phyloP scores from a whole-genome alignment of 495 filamentous ascomycete species.

The Rusavskia elegans region DNA sequence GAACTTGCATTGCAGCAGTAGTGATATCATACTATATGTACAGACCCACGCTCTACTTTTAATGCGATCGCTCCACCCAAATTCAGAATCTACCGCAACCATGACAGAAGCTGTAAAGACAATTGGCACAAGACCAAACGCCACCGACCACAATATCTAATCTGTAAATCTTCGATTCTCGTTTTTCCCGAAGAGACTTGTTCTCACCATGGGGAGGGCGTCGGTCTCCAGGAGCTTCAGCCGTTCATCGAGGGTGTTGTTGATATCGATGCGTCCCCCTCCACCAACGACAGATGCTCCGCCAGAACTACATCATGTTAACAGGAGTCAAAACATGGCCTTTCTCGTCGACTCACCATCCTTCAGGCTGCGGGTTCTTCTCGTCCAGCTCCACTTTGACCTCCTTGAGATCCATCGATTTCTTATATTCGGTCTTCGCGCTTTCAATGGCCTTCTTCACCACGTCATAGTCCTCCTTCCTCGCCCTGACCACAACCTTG shows the following conservation, averaged over 20 bases:
- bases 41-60: too few species aligned
- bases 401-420: conserved; percentile 39
- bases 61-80: too few species aligned
- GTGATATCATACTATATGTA: too few species aligned
- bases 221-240: conserved; percentile 69
- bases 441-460: conserved; percentile 59
- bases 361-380: conserved; percentile 62
- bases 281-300: conserved; percentile 67
- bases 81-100: neutral
- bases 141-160: conserved; percentile 25
- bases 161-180: conserved; percentile 86
- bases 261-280: conserved; percentile 90
- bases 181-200: conserved; percentile 81
- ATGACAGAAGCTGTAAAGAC: neutral
- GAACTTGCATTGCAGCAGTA: too few species aligned
- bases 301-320: conserved; percentile 45
- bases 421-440: conserved; percentile 68
- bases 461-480: conserved; percentile 63
- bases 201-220: conserved; percentile 69
- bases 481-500: conserved; percentile 51
- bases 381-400: conserved; percentile 60
- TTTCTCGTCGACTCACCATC: conserved; percentile 46
- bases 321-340: neutral
- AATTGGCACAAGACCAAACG: neutral
- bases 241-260: conserved; percentile 93